Conservation (phyloP, 1,284 basidiomycete genomes). For the Ganoderma resinaceum region DNA sequence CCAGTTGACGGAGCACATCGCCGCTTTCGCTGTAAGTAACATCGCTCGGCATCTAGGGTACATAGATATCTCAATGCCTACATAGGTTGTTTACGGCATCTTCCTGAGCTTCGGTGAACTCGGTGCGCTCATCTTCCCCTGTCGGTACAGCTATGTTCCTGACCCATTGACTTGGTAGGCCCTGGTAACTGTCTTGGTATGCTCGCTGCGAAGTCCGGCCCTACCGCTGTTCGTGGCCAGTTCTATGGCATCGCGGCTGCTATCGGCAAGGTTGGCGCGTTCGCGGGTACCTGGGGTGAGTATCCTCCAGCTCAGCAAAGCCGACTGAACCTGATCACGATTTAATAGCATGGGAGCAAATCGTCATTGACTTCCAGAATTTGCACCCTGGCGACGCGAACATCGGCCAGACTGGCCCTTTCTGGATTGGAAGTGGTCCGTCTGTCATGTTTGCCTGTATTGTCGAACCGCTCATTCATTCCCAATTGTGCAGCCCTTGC, state of each 20-base stretch:
- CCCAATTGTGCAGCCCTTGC: constrained; percentile 60
- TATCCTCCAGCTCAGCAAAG: neutral
- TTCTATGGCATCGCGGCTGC: constrained; percentile 90
- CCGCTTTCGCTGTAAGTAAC: constrained; percentile 75
- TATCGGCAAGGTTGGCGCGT: constrained; percentile 90
- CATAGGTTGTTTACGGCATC: constrained; percentile 79
- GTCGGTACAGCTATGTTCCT: neutral
- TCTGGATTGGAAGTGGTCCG: constrained; percentile 79
- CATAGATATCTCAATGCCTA: constrained; percentile 39
- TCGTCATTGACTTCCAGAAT: constrained; percentile 61
- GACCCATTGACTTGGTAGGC: neutral
- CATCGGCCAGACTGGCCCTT: constrained; percentile 79
- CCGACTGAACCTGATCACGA: neutral
- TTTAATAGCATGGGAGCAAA: neutral
- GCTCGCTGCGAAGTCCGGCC: constrained; percentile 82
- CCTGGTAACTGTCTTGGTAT: constrained; percentile 85
- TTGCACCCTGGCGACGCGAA: constrained; percentile 43
- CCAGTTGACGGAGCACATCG: constrained; percentile 68
- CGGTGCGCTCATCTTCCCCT: constrained; percentile 32
- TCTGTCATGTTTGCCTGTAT: neutral
- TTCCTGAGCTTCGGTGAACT: constrained; percentile 90
- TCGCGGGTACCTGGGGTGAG: constrained; percentile 81
- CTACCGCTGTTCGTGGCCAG: constrained; percentile 87
- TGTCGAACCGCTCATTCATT: neutral
- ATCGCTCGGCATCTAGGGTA: too few relatives aligned